Base-by-base conservation (phyloP, 805 yeast genomes). In the Candida boleticola region DNA sequence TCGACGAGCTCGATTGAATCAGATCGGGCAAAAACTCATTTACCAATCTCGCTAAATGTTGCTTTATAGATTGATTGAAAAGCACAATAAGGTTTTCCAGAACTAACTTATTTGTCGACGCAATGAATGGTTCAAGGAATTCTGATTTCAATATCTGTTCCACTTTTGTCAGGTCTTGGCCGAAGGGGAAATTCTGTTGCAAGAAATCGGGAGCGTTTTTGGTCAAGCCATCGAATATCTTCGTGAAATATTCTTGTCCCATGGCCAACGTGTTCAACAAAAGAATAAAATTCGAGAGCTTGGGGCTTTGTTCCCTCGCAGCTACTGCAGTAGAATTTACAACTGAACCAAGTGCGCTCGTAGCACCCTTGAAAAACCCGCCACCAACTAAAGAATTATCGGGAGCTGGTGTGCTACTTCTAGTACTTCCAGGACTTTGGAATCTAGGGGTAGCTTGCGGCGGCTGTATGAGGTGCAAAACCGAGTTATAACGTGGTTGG, bases 261-360 rank as follows among this genome's bases (percentile, higher is more conserved):
- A 82, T 64, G 9, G 83, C 79, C 3, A 89, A 68, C 1, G 95
- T 82, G 61, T 92, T 90, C 45, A 89, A 66, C 44, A 83, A 77
- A 1, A 86, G 66, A 31, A 89, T 64, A 55, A 80, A 89, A 13
- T 76, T 77, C 25, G 79, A 73, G 13, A 86, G 59, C 43, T 77
- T 73, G 3, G 73, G 64, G 37, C 64, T 38, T n/a, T 61, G 43
- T 66, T 69, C 36, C 16, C 49, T 41, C 1, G 59, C 51, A 5
- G 55, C 54, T 4, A 50, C 56, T 19, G 48, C 49, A 2, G 55
- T 51, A 19, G 60, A 47, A n/a, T 61, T 57, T 7, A 68, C 74
- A 2, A 69, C 74, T 41, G 63, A 68, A n/a, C 73, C 73, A 38
- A 69, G 53, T 1, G 74, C 74, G 47, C 60, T 65, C 4, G 72